A percentile compares a stretch with the other conserved stretches of the same genome.
Evolutionary conservation across 1,284 basidiomycete genomes (phyloP).

Genomic region (Omphalotus olearius): DNA sequence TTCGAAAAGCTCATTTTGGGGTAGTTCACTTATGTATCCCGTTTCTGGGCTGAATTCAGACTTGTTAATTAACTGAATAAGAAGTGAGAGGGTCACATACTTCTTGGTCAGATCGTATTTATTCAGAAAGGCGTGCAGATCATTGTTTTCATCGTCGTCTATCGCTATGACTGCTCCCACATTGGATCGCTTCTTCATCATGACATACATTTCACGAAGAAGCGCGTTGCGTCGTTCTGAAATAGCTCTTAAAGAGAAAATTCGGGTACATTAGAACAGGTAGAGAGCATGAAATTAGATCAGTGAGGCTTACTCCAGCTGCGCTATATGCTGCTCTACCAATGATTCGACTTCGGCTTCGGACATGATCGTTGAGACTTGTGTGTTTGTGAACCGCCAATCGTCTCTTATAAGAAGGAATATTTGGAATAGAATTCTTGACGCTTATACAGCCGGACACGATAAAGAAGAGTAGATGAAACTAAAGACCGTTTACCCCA

Average conservation of each 20-base stretch:
- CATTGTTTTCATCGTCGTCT: conserved; percentile 39
- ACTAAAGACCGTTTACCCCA: too few species aligned
- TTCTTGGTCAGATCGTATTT: conserved; percentile 47
- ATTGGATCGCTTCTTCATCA: conserved; percentile 50
- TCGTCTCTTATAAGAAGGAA: too few species aligned
- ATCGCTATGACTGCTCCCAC: conserved; percentile 34
- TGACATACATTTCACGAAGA: conserved; percentile 61
- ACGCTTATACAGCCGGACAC: too few species aligned
- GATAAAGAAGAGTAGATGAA: too few species aligned
- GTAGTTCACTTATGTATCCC: conserved; percentile 30
- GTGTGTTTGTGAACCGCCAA: not conserved
- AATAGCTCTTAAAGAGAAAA: conserved; percentile 42
- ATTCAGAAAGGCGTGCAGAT: conserved; percentile 45
- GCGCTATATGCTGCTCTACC: conserved; percentile 32
- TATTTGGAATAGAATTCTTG: too few species aligned
- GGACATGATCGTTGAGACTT: conserved; percentile 11
- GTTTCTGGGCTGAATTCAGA: conserved; percentile 30
- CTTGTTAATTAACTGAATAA: conserved; percentile 11
- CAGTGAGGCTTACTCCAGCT: conserved; percentile 28
- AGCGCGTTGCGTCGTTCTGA: conserved; percentile 59
- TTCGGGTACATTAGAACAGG: conserved; percentile 8
- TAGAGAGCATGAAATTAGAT: not conserved
- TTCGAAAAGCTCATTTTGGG: conserved; percentile 23
- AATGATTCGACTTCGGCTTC: conserved; percentile 15
- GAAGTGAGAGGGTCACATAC: conserved; percentile 29